Percentiles rank a stretch among this genome's conserved stretches.
phyloP scores from a whole-genome alignment of 2,329 filamentous ascomycete genomes.

The Aspergillus awamori region DNA sequence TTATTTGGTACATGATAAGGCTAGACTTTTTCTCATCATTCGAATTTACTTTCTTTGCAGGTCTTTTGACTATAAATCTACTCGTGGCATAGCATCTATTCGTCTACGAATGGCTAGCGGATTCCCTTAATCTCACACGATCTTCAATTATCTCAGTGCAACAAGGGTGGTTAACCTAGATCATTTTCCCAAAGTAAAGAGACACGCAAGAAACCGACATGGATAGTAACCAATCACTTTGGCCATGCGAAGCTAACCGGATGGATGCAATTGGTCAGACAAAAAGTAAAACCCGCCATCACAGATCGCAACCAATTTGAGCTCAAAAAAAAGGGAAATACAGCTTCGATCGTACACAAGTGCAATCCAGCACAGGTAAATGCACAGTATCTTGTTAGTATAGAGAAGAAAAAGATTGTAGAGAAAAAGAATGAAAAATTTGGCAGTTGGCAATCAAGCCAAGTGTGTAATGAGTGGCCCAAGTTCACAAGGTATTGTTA shows the following conservation, averaged over 20 bases:
- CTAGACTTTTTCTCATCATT: no score
- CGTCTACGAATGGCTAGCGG: not conserved
- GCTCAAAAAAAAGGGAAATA: constrained; percentile 7
- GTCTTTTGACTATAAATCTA: no score
- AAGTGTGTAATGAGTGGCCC: constrained; percentile 22
- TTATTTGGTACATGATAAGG: no score
- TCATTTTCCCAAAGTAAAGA: constrained; percentile 12
- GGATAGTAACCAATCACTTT: not conserved
- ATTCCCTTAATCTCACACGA: constrained; percentile 3
- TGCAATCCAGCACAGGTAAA: not conserved
- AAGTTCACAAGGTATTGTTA: constrained; percentile 14
- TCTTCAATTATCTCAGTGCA: constrained; percentile 8
- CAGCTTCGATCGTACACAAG: constrained; percentile 14
- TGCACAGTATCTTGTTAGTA: not conserved
- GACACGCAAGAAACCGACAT: constrained; percentile 1
- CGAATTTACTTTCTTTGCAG: no score
- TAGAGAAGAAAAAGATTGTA: constrained; percentile 4
- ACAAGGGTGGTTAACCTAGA: constrained; percentile 10
- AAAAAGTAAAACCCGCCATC: not conserved
- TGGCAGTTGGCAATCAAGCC: constrained; percentile 10
- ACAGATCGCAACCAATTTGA: not conserved
- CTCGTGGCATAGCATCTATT: no score
- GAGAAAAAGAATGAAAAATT: not conserved
- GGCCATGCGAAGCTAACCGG: not conserved
- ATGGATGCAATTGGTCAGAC: no score